These are phyloP conservation scores for Pseudogymnoascus sp. DNA, from an alignment of 2,329 filamentous ascomycete genomes.

Conservation along the genomic window DNA sequence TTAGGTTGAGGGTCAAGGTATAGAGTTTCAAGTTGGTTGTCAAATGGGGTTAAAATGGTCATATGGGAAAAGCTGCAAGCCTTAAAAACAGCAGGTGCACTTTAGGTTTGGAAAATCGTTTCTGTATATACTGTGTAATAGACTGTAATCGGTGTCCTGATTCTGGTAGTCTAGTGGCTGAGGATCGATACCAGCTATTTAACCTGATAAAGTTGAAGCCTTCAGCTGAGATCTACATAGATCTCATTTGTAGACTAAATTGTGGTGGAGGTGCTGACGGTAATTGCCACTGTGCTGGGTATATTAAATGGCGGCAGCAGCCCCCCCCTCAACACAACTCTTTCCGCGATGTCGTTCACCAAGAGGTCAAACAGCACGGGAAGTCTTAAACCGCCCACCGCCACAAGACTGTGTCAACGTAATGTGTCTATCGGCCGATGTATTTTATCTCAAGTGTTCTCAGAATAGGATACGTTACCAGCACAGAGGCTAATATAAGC, in stretches of 20 bases:
- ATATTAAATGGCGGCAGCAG: neutral
- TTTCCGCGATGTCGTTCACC: too few species aligned
- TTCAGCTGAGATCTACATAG: neutral
- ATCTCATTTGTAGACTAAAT: too few species aligned
- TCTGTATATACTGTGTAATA: neutral
- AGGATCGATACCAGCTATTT: neutral
- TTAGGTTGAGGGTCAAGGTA: neutral
- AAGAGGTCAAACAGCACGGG: too few species aligned
- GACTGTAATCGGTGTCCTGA: neutral
- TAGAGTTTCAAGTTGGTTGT: neutral
- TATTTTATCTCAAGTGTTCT: constrained; percentile 1
- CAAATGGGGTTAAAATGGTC: neutral
- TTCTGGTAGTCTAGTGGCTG: neutral
- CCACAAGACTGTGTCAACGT: too few species aligned
- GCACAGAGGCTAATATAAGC: neutral
- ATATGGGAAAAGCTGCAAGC: neutral
- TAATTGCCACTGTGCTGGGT: too few species aligned
- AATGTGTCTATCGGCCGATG: neutral
- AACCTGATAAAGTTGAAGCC: neutral
- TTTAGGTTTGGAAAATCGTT: neutral
- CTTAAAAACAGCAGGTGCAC: too few species aligned
- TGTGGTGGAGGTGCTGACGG: too few species aligned
- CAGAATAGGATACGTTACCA: neutral
- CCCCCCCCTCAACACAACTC: too few species aligned
- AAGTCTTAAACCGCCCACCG: too few species aligned